A percentile compares a stretch with the other conserved stretches of the same genome.
phyloP scores from a whole-genome alignment of 2,329 filamentous ascomycete species.

The Aureobasidium sp. region DNA sequence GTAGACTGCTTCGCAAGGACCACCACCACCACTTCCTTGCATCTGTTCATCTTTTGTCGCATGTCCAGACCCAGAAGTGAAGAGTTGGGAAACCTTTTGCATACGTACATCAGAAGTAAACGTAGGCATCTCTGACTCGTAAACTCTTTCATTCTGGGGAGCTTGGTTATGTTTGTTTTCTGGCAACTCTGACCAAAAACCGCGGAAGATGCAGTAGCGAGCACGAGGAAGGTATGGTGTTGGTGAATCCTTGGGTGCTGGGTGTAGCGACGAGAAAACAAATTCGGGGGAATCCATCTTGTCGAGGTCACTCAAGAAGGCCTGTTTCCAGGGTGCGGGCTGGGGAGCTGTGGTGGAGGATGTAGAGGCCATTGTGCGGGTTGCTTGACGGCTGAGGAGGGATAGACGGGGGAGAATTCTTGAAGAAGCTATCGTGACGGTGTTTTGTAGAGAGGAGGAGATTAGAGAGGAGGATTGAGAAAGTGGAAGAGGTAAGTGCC shows the following conservation, averaged over 20 bases:
- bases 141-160: conserved; percentile 73
- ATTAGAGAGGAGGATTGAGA: neutral
- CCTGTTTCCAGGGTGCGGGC: conserved; percentile 57
- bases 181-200: conserved; percentile 81
- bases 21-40: conserved; percentile 67
- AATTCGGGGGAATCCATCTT: conserved; percentile 57
- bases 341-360: conserved; percentile 38
- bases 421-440: conserved; percentile 47
- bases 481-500: neutral
- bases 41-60: conserved; percentile 48
- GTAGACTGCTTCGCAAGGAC: conserved; percentile 83
- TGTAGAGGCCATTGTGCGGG: conserved; percentile 51
- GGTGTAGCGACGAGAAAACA: conserved; percentile 56
- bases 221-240: conserved; percentile 60
- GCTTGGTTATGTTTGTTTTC: conserved; percentile 78
- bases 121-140: conserved; percentile 79
- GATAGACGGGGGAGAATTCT: conserved; percentile 38
- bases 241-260: conserved; percentile 44
- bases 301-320: conserved; percentile 55
- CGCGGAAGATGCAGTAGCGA: conserved; percentile 86
- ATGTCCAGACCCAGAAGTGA: conserved; percentile 54
- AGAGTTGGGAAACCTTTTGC: conserved; percentile 82
- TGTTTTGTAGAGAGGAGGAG: neutral
- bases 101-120: conserved; percentile 93
- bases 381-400: conserved; percentile 37